These are phyloP conservation scores for Barnettozyma botsteinii DNA, from an alignment of 805 yeast genomes.

Conservation along the genomic window DNA sequence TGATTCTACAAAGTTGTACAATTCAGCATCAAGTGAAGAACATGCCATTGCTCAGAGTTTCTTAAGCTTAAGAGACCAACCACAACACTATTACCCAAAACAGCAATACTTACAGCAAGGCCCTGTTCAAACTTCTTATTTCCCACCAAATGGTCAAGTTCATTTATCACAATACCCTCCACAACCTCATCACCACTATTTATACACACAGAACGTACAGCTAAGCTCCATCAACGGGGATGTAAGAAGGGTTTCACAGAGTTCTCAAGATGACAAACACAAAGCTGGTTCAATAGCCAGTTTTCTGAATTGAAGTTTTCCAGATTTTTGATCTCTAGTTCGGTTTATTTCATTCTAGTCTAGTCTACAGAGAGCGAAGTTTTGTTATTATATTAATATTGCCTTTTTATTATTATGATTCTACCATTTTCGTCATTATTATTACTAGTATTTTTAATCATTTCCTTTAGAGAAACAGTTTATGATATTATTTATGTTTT, in stretches of 20 bases:
- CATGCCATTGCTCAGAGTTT: slow-evolving; percentile 26
- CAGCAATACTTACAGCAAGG: slow-evolving; percentile 4
- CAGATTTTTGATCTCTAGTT: neutral
- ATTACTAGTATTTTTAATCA: too few species aligned
- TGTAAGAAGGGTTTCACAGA: neutral
- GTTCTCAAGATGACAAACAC: slow-evolving; percentile 5
- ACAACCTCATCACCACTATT: slow-evolving; percentile 9
- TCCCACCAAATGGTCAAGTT: slow-evolving; percentile 7
- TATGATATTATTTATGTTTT: too few species aligned
- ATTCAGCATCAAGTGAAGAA: slow-evolving; percentile 18
- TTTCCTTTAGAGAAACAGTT: too few species aligned
- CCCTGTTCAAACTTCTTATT: neutral
- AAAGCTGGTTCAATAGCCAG: slow-evolving; percentile 20
- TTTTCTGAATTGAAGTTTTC: slow-evolving; percentile 15
- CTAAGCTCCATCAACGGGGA: neutral
- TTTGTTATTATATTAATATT: too few species aligned
- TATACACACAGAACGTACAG: slow-evolving; percentile 1
- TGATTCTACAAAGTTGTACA: slow-evolving; percentile 6
- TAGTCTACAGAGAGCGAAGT: too few species aligned
- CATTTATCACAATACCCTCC: slow-evolving; percentile 1
- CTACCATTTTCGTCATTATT: too few species aligned
- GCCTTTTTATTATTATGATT: too few species aligned
- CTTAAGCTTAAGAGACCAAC: slow-evolving; percentile 22
- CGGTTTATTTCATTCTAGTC: too few species aligned
- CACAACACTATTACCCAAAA: slow-evolving; percentile 18